These are phyloP conservation scores for Fonsecaea nubica DNA, from an alignment of 2,329 filamentous ascomycete species.

Conservation along the genomic window DNA sequence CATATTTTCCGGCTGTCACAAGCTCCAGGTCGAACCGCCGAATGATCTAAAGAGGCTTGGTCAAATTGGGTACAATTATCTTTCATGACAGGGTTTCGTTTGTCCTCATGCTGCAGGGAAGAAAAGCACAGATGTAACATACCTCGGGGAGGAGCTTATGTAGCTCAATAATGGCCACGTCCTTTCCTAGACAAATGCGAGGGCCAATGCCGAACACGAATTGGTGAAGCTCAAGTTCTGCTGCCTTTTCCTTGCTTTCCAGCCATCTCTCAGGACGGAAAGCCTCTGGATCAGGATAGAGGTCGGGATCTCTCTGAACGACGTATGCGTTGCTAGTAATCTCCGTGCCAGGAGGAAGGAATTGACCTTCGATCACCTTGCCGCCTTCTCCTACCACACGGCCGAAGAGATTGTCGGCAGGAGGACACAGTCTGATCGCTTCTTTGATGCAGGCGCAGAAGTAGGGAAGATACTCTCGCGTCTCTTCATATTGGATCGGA, in stretches of 20 bases:
- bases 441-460: conserved; percentile 46
- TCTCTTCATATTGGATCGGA: conserved; percentile 41
- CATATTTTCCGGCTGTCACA: conserved; percentile 1
- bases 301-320: conserved; percentile 55
- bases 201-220: conserved; percentile 50
- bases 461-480: conserved; percentile 41
- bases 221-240: conserved; percentile 37
- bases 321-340: conserved; percentile 38
- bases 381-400: conserved; percentile 44
- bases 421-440: conserved; percentile 46
- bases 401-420: conserved; percentile 44
- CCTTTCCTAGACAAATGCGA: conserved; percentile 49
- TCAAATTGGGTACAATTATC: neutral
- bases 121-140: neutral
- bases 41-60: neutral
- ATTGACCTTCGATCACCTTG: conserved; percentile 39
- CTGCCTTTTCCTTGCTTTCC: conserved; percentile 28
- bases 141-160: conserved; percentile 12
- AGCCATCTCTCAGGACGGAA: conserved; percentile 29
- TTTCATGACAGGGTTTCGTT: neutral
- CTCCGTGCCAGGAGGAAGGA: conserved; percentile 39
- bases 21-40: conserved; percentile 8
- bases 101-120: neutral
- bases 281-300: conserved; percentile 41
- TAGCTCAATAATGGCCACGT: conserved; percentile 34